Evolutionary conservation across 1,284 basidiomycete genomes (phyloP), one percentile per base, ranked within the genome.

Genomic region (Golubevia pallescens): DNA sequence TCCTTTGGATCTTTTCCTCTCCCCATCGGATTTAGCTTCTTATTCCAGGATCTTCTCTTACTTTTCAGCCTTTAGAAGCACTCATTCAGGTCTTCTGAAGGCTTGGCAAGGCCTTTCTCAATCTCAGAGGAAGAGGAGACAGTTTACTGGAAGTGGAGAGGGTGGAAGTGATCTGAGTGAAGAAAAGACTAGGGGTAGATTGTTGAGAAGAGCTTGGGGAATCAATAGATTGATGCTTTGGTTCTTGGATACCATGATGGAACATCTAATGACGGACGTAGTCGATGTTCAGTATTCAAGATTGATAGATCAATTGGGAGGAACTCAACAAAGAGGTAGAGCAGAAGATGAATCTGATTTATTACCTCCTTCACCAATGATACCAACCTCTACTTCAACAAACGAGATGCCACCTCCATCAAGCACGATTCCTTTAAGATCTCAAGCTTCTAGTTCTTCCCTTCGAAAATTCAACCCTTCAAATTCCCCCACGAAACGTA

Each of bases 1-100:
- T 92, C 94, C 94, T 0, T 89, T 96, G 57, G 93, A 96, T 84
- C 90, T 95, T 38, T 95, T 96, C 86, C 89, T 96, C 20, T 91
- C 93, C 56, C 87, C 90, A 8, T 87, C 90, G 0, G 93, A 94
- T 74, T 87, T 95, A 16, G 87, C 89, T 7, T 89, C 90, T 20
- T 96, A 96, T 79, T 90, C 90, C 0, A 89, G 89, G 28, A 86
- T 96, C 59, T 94, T 94, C 85, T 89, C 92, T 3, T 95, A 93
- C 86, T 88, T 96, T 2, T 91, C 92, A 21, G 91, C 93, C 0
- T 86, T 96, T 55, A 90, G 93, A 34, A 92, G 93, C 80, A 92
- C 92, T 0, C 93, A 95, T 75, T 90, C 90, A 0, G 89, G 90
- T 21, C 89, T 94, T 6, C 90, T 94, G 67, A 88, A 89, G 1